Evolutionary conservation across 371 early-diverging fungal genomes (phyloP).

Genomic region (Mucor racemosus): DNA sequence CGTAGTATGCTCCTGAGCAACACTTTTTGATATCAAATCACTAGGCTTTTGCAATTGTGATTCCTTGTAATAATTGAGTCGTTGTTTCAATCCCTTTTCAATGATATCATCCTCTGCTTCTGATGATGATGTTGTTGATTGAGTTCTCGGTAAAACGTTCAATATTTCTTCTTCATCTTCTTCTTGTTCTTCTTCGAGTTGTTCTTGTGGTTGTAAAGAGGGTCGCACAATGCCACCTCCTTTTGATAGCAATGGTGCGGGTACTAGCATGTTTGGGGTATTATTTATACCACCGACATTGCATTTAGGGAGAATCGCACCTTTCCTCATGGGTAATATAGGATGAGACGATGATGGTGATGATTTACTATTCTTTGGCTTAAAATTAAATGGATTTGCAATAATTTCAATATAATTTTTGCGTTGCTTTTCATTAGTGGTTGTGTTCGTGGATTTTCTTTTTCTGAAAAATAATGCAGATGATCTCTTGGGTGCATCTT

Average conservation of each 20-base stretch:
- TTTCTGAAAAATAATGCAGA: slow-evolving; percentile 25
- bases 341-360: slow-evolving; percentile 6
- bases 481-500: slow-evolving; percentile 15
- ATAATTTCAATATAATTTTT: slow-evolving; percentile 36
- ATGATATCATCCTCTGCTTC: slow-evolving; percentile 12
- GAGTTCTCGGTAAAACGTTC: neutral
- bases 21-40: slow-evolving; percentile 12
- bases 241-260: slow-evolving; percentile 7
- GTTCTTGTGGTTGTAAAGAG: neutral
- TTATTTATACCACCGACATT: slow-evolving; percentile 6
- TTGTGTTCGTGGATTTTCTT: slow-evolving; percentile 6
- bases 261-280: neutral
- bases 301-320: slow-evolving; percentile 5
- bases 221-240: neutral
- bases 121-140: neutral
- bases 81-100: slow-evolving; percentile 22
- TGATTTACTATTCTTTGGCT: slow-evolving; percentile 1
- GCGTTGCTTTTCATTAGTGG: slow-evolving; percentile 1
- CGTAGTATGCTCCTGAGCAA: slow-evolving; percentile 29
- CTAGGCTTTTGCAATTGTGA: slow-evolving; percentile 9
- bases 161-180: slow-evolving; percentile 1
- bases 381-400: slow-evolving; percentile 24
- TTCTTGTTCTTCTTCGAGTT: neutral
- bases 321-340: slow-evolving; percentile 4
- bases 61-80: slow-evolving; percentile 13